These are phyloP conservation scores for Saccharomyces hybrid DNA, from an alignment of 1,139 yeast genomes.

Conservation along the genomic window DNA sequence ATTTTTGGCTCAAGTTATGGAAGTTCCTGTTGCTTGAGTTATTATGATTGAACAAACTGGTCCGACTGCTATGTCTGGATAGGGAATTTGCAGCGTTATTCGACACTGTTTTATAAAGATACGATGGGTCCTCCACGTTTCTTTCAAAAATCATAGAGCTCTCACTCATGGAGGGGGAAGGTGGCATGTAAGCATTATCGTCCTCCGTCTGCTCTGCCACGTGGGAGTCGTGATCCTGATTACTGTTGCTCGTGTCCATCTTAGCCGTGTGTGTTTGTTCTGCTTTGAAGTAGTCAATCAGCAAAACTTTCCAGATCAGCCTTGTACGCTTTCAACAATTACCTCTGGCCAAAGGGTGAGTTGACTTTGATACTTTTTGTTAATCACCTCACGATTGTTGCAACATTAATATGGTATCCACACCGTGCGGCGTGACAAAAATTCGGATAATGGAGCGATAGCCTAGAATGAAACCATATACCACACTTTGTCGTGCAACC, in stretches of 20 bases:
- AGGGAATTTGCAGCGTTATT: slow-evolving; percentile 5
- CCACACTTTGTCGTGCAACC: background rate
- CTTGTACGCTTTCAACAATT: background rate
- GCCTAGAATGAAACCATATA: background rate
- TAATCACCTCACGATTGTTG: background rate
- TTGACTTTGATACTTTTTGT: background rate
- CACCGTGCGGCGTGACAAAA: background rate
- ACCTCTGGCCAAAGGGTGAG: background rate
- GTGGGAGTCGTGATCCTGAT: background rate
- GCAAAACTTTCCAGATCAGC: background rate
- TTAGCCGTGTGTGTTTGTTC: background rate
- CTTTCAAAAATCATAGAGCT: slow-evolving; percentile 48
- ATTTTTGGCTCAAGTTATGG: background rate
- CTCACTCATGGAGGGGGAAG: slow-evolving; percentile 3
- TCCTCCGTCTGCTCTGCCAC: background rate
- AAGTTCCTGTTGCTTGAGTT: slow-evolving; percentile 2
- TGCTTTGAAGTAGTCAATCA: background rate
- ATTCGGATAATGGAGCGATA: background rate
- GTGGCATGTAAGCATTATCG: background rate
- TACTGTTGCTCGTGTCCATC: background rate
- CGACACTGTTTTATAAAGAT: background rate
- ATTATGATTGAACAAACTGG: slow-evolving; percentile 4
- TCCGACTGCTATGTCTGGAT: slow-evolving; percentile 9
- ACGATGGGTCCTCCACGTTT: slow-evolving; percentile 50
- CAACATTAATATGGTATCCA: background rate